phyloP scores from a whole-genome alignment of 176 grass and related monocot species.

The Carex cristatella region DNA sequence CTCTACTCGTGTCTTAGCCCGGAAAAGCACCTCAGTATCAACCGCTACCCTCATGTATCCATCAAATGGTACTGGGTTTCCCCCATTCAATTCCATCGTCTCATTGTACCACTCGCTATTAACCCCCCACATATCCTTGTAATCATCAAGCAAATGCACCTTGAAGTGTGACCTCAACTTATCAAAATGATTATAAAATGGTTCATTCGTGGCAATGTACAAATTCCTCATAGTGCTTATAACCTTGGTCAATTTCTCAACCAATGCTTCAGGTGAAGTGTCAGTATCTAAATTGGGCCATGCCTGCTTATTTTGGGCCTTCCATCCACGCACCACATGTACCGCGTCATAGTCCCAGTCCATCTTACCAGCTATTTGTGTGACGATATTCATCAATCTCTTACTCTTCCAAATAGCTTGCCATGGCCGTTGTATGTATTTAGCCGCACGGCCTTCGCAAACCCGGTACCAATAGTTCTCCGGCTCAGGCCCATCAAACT shows the following conservation, averaged over 20 bases:
- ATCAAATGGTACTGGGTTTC: slow-evolving; percentile 59
- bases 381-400: slow-evolving; percentile 93
- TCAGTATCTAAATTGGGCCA: slow-evolving; percentile 82
- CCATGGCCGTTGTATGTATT: slow-evolving; percentile 81
- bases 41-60: slow-evolving; percentile 89
- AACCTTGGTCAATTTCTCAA: slow-evolving; percentile 51
- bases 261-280: slow-evolving; percentile 61
- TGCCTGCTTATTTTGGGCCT: slow-evolving; percentile 59
- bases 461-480: slow-evolving; percentile 99
- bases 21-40: slow-evolving; percentile 81
- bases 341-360: slow-evolving; percentile 87
- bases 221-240: slow-evolving; percentile 52
- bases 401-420: slow-evolving; percentile 86
- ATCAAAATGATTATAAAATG: slow-evolving; percentile 84
- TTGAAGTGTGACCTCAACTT: slow-evolving; percentile 81
- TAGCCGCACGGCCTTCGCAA: slow-evolving; percentile 70
- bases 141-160: slow-evolving; percentile 95
- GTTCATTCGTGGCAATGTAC: slow-evolving; percentile 88
- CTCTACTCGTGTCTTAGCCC: slow-evolving; percentile 63
- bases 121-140: slow-evolving; percentile 72
- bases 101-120: slow-evolving; percentile 93
- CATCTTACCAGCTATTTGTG: slow-evolving; percentile 73
- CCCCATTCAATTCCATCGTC: slow-evolving; percentile 46
- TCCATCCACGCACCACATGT: slow-evolving; percentile 82
- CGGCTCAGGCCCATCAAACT: slow-evolving; percentile 72